phyloP scores from a whole-genome alignment of 805 yeast species.

The Millerago galiae region DNA sequence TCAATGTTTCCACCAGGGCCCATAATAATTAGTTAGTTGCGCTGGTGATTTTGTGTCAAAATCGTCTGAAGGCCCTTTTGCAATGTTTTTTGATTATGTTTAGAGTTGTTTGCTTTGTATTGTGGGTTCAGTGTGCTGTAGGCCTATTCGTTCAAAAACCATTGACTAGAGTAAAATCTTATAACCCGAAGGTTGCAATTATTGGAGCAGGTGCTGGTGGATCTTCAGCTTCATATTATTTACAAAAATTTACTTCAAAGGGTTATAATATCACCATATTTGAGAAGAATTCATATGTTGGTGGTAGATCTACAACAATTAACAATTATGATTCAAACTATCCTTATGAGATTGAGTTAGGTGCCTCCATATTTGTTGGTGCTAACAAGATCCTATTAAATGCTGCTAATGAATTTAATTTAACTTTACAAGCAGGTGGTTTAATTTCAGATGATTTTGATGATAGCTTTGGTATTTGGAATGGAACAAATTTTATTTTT shows the following conservation, averaged over 20 bases:
- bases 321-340: slow-evolving; percentile 19
- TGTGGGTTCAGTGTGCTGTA: no score
- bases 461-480: slow-evolving; percentile 30
- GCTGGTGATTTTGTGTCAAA: no score
- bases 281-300: slow-evolving; percentile 34
- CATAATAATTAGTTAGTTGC: no score
- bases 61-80: no score
- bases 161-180: background rate
- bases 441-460: slow-evolving; percentile 13
- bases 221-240: slow-evolving; percentile 38
- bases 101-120: no score
- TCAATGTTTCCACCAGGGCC: no score
- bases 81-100: no score
- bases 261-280: slow-evolving; percentile 34
- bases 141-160: background rate
- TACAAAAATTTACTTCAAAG: slow-evolving; percentile 31
- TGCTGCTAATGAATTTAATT: slow-evolving; percentile 32
- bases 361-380: slow-evolving; percentile 39
- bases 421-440: slow-evolving; percentile 16
- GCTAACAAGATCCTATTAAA: slow-evolving; percentile 32
- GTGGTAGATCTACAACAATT: slow-evolving; percentile 40
- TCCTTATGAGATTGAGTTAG: slow-evolving; percentile 31
- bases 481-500: slow-evolving; percentile 27
- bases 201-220: slow-evolving; percentile 52
- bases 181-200: slow-evolving; percentile 27